A percentile compares a stretch with the other conserved stretches of the same genome.
These are phyloP conservation scores for Trichoderma breve DNA, from an alignment of 2,329 filamentous ascomycete species.

Conservation along the genomic window DNA sequence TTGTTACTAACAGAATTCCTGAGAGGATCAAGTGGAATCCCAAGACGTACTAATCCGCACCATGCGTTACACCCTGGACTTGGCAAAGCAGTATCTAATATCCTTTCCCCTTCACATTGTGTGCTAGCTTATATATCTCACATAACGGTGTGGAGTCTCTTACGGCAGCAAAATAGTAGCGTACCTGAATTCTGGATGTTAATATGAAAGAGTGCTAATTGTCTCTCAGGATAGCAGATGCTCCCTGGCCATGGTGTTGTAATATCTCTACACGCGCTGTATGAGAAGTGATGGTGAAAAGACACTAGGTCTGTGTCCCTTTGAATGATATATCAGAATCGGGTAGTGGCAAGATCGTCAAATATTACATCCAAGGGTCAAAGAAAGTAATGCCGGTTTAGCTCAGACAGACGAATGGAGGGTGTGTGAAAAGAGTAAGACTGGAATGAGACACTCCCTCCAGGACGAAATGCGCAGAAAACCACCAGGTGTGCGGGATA, in stretches of 20 bases:
- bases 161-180: background rate
- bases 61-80: background rate
- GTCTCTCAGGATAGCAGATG: background rate
- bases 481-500: background rate
- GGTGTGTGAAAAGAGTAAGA: background rate
- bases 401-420: background rate
- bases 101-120: background rate
- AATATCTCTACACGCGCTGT: background rate
- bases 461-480: background rate
- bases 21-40: background rate
- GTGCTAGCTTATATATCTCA: background rate
- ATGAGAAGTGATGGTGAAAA: background rate
- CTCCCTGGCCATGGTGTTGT: background rate
- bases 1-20: background rate
- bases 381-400: background rate
- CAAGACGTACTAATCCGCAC: background rate
- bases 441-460: background rate
- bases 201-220: background rate
- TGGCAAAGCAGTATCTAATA: background rate
- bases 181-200: background rate
- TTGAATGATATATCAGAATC: background rate
- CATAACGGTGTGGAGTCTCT: background rate
- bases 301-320: background rate
- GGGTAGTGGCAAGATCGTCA: background rate
- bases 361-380: background rate